phyloP scores from a whole-genome alignment of 768 basidiomycete genomes.

The Rhodotorula graminis region DNA sequence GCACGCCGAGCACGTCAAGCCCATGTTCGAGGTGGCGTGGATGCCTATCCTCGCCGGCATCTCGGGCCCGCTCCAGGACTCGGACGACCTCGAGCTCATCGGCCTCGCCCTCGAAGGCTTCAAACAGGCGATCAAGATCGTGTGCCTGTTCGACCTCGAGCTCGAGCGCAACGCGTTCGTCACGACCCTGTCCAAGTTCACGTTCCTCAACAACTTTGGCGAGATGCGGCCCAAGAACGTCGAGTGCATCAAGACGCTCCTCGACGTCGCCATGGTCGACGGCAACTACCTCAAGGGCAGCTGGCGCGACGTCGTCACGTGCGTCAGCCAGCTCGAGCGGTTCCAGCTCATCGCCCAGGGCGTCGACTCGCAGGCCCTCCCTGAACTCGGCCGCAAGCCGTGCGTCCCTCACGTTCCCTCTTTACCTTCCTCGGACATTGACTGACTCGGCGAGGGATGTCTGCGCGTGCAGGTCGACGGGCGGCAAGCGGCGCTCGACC shows the following conservation, averaged over 20 bases:
- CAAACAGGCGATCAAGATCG: constrained; percentile 92
- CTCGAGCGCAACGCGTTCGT: constrained; percentile 98
- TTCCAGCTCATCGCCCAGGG: constrained; percentile 97
- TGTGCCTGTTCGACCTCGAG: constrained; percentile 94
- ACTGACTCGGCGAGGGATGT: no score
- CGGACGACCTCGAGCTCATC: constrained; percentile 87
- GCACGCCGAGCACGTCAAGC: constrained; percentile 89
- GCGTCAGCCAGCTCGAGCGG: constrained; percentile 95
- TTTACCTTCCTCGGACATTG: neutral
- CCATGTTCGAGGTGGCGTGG: constrained; percentile 99
- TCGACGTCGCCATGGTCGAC: constrained; percentile 93
- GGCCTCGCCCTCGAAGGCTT: constrained; percentile 91
- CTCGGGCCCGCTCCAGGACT: constrained; percentile 88
- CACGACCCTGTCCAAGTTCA: constrained; percentile 91
- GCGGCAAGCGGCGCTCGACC: constrained; percentile 24
- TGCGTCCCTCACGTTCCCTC: constrained; percentile 49
- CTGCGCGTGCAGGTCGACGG: constrained; percentile 1
- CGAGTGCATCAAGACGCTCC: constrained; percentile 91
- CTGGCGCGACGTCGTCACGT: constrained; percentile 93
- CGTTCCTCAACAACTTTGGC: constrained; percentile 91
- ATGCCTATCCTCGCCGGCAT: constrained; percentile 94
- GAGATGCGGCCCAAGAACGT: constrained; percentile 99
- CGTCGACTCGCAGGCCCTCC: constrained; percentile 58
- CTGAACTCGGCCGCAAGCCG: constrained; percentile 75
- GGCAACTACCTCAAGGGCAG: constrained; percentile 92